Base-by-base conservation (phyloP, 768 basidiomycete species). In the Phlegmacium glaucopus region DNA sequence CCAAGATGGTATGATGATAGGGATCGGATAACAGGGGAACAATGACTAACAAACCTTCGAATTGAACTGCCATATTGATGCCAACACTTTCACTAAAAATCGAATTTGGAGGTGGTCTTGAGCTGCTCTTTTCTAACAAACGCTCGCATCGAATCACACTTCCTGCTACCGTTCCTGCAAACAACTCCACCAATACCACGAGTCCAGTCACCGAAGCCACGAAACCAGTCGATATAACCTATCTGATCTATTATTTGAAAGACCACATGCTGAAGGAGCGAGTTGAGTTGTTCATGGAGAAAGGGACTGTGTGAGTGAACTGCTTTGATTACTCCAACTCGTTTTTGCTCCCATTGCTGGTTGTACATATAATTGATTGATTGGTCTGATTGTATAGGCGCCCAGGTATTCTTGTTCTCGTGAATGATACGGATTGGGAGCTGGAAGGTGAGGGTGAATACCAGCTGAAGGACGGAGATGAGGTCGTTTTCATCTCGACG, bases 381-480 rank as follows among this genome's bases (percentile, higher is more conserved):
- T 22, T 22, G 22, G 22, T 22, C 5, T 22, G 22, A 22, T 22
- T 22, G 22, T 2, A 22, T 22, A 95, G 96, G 32, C 93, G 96
- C 8, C 96, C 96, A 0, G 96, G 96, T 0, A 96, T 99, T 30
- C 74, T 99, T 3, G 95, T 98, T 4, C 74, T 99, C n/a, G 82
- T 99, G 45, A 98, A 98, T 60, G 90, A 95, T 57, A 90, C 90
- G 1, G 95, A 98, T 58, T 97, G 95, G 95, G 94, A 98, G 65
- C 74, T 98, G 6, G 95, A 97, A 63, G 93, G 92, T 28, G 95
- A 97, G 64, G 85, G 90, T 16, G 85, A 88, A 6, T 96, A 95
- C 62, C 72, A 69, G 52, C 68, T 98, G 48, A 70, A 87, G 62
- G 71, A 83, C 27, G 75, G 79, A 0, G 96, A 99, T 62, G 90